Conservation (phyloP, 1,139 yeast species). For the Suhomyces guaymorum region DNA sequence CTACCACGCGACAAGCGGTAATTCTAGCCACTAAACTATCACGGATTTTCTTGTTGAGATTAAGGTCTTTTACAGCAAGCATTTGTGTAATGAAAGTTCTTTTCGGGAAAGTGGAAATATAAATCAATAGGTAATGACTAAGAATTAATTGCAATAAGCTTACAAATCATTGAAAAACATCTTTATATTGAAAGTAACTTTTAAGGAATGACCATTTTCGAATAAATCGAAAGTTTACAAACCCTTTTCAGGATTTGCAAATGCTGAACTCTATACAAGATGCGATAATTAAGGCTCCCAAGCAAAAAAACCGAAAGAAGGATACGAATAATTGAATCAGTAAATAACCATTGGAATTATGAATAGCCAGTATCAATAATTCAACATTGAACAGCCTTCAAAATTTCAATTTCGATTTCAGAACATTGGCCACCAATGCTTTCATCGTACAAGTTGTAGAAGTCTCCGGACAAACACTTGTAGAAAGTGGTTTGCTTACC, state of each 20-base stretch:
- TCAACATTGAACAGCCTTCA: slow-evolving; percentile 35
- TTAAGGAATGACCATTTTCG: slow-evolving; percentile 9
- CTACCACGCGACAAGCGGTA: slow-evolving; percentile 59
- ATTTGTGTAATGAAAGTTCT: too few relatives aligned
- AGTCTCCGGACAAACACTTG: slow-evolving; percentile 46
- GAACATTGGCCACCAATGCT: slow-evolving; percentile 42
- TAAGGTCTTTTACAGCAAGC: too few relatives aligned
- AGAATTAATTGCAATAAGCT: too few relatives aligned
- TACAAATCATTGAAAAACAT: slow-evolving; percentile 7
- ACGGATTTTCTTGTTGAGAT: too few relatives aligned
- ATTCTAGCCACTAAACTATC: slow-evolving; percentile 52
- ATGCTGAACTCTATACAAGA: slow-evolving; percentile 4
- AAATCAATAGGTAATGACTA: not conserved
- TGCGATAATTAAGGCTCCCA: slow-evolving; percentile 2
- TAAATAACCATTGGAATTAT: slow-evolving; percentile 2
- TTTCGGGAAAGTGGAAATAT: too few relatives aligned
- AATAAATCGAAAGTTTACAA: slow-evolving; percentile 1
- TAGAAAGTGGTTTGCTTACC: slow-evolving; percentile 41
- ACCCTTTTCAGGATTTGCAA: not conserved
- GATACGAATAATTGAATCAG: slow-evolving; percentile 1
- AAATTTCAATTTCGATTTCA: slow-evolving; percentile 36
- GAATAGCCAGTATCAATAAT: slow-evolving; percentile 1
- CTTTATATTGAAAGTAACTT: slow-evolving; percentile 5
- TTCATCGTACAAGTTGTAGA: slow-evolving; percentile 46
- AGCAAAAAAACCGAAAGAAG: slow-evolving; percentile 4